Conservation (phyloP, 495 filamentous ascomycete genomes). For the Podospora didyma region DNA sequence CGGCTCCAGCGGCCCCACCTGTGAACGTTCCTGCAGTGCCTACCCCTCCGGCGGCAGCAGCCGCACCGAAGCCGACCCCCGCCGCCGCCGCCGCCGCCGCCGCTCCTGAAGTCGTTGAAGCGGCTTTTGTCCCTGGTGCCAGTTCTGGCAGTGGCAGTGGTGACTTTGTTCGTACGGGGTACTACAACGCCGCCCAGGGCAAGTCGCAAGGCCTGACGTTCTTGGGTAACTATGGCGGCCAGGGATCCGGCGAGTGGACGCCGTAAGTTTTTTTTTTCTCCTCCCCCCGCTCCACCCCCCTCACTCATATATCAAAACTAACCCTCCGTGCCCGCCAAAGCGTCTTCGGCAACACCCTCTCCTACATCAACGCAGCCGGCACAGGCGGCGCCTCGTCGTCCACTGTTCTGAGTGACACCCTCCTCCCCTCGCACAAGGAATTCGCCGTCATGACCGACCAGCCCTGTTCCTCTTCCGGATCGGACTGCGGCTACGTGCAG, state of each 20-base stretch:
- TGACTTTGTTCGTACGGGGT: constrained; percentile 42
- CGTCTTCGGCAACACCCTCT: constrained; percentile 60
- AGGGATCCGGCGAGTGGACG: constrained; percentile 56
- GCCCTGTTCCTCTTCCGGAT: constrained; percentile 45
- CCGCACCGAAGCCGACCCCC: not conserved
- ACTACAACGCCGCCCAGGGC: constrained; percentile 51
- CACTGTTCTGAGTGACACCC: constrained; percentile 45
- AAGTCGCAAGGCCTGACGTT: constrained; percentile 57
- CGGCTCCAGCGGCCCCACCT: not conserved
- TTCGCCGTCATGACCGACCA: constrained; percentile 56
- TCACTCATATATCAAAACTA: no score
- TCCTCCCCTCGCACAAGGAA: constrained; percentile 55
- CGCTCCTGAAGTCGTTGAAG: no score
- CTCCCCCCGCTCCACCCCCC: no score
- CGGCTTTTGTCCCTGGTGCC: no score
- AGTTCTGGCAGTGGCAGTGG: not conserved
- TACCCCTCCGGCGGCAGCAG: not conserved
- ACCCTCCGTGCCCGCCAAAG: no score
- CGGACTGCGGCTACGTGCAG: constrained; percentile 56
- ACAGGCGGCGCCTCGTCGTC: constrained; percentile 45
- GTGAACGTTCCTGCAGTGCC: not conserved
- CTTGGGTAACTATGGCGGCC: constrained; percentile 59
- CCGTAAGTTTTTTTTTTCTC: constrained; percentile 45
- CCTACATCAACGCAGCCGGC: constrained; percentile 53
- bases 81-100: not conserved